Evolutionary conservation across 495 filamentous ascomycete genomes (phyloP).

Genomic region (Aspergillus bertholletiae): DNA sequence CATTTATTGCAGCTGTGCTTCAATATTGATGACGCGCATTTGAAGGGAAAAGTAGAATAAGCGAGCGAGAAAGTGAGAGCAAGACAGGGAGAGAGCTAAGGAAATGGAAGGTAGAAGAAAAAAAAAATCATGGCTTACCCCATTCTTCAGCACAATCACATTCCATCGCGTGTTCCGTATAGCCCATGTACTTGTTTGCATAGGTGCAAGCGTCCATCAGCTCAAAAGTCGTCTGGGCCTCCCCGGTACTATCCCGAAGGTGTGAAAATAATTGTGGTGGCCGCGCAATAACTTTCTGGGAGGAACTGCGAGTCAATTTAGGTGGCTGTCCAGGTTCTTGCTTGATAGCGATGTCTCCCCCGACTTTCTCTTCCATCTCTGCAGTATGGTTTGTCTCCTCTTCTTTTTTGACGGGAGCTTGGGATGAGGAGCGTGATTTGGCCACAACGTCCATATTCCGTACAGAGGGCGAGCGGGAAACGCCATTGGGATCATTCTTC

Average conservation of each 20-base stretch:
- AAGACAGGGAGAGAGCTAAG: background rate
- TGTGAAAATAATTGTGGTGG: conserved; percentile 64
- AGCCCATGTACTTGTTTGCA: conserved; percentile 81
- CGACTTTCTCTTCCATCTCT: conserved; percentile 39
- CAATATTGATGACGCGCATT: no score
- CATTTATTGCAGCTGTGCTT: no score
- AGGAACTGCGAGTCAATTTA: conserved; percentile 71
- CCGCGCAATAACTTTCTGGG: conserved; percentile 61
- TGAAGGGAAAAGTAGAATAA: conserved; percentile 2
- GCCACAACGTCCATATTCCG: conserved; percentile 8
- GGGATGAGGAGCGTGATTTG: conserved; percentile 20
- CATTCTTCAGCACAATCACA: conserved; percentile 96
- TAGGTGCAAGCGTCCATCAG: conserved; percentile 81
- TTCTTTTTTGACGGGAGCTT: conserved; percentile 20
- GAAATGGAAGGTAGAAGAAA: background rate
- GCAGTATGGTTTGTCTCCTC: conserved; percentile 3
- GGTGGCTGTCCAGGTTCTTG: conserved; percentile 64
- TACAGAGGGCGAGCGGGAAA: conserved; percentile 5
- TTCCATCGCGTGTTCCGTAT: conserved; percentile 88
- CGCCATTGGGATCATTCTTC: conserved; percentile 12
- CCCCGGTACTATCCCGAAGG: conserved; percentile 68
- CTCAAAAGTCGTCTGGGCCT: conserved; percentile 74
- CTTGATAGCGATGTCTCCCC: conserved; percentile 59
- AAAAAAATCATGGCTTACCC: conserved; percentile 62
- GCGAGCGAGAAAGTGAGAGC: background rate